Percentiles rank a stretch among this genome's conserved stretches.
These are phyloP conservation scores for Anthoceros angustus DNA, from an alignment of 225 moss, liverwort and hornwort species.

Conservation along the genomic window DNA sequence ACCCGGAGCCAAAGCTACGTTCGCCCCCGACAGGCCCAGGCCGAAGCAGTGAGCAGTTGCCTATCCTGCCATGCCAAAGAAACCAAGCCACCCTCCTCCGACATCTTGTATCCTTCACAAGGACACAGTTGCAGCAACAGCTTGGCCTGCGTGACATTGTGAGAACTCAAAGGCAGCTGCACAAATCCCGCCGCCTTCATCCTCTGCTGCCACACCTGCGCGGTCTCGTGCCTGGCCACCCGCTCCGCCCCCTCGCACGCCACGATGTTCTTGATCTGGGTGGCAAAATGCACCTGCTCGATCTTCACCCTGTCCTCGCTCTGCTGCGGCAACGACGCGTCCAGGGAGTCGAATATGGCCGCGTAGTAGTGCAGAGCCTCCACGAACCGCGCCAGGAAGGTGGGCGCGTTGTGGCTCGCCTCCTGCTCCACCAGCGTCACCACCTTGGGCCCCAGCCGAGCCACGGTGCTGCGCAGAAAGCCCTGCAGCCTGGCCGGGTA, in stretches of 20 bases:
- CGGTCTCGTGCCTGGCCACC: slow-evolving; percentile 44
- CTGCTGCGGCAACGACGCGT: slow-evolving; percentile 53
- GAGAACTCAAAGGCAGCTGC: slow-evolving; percentile 54
- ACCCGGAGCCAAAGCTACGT: background rate
- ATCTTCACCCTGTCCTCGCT: slow-evolving; percentile 70
- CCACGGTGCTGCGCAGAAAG: slow-evolving; percentile 28
- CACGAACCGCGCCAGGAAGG: slow-evolving; percentile 65
- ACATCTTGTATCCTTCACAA: slow-evolving; percentile 60
- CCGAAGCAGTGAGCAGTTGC: slow-evolving; percentile 61
- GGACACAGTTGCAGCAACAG: slow-evolving; percentile 59
- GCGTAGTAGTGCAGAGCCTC: slow-evolving; percentile 87
- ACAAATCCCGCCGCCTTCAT: slow-evolving; percentile 56
- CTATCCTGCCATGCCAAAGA: slow-evolving; percentile 86
- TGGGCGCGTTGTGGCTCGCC: slow-evolving; percentile 51
- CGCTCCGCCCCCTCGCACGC: slow-evolving; percentile 61
- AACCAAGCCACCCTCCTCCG: slow-evolving; percentile 41
- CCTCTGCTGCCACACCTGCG: slow-evolving; percentile 50
- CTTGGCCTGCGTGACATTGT: slow-evolving; percentile 68
- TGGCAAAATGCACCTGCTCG: slow-evolving; percentile 60
- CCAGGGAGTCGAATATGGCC: slow-evolving; percentile 79
- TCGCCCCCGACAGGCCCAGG: slow-evolving; percentile 25
- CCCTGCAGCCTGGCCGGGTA: slow-evolving; percentile 20
- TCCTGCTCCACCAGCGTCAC: slow-evolving; percentile 91
- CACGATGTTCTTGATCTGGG: slow-evolving; percentile 84
- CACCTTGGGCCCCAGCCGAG: slow-evolving; percentile 41